Conservation (phyloP, 371 early-diverging fungal species). For the Mucor circinelloides region DNA sequence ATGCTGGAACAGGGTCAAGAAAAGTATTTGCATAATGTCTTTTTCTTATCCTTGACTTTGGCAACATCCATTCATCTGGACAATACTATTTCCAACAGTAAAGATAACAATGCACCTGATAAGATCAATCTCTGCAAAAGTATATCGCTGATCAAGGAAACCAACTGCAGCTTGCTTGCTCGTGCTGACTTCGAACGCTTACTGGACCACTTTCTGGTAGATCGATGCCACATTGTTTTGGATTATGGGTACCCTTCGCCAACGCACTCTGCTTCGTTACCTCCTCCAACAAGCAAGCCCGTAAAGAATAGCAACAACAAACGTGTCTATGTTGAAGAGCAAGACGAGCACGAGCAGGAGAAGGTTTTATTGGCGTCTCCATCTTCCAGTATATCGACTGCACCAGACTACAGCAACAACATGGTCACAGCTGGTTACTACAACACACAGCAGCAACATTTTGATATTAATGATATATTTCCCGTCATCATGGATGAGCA, state of each 20-base stretch:
- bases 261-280: background rate
- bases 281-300: background rate
- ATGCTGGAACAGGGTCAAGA: slow-evolving; percentile 30
- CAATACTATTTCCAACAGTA: background rate
- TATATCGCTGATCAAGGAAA: slow-evolving; percentile 14
- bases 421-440: background rate
- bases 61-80: slow-evolving; percentile 30
- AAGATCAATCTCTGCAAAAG: slow-evolving; percentile 11
- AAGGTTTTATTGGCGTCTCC: background rate
- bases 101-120: slow-evolving; percentile 1
- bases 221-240: background rate
- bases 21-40: slow-evolving; percentile 30
- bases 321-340: background rate
- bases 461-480: slow-evolving; percentile 8
- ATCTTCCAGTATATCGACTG: background rate
- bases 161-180: slow-evolving; percentile 17
- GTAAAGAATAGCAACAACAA: background rate
- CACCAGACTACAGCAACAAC: background rate
- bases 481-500: background rate
- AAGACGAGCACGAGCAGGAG: background rate
- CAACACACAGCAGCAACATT: background rate
- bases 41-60: slow-evolving; percentile 28
- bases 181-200: slow-evolving; percentile 13
- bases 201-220: slow-evolving; percentile 19
- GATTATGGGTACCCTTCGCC: slow-evolving; percentile 7